Evolutionary conservation across 768 basidiomycete species (phyloP).

Genomic region (Phanerodontia chrysosporium): DNA sequence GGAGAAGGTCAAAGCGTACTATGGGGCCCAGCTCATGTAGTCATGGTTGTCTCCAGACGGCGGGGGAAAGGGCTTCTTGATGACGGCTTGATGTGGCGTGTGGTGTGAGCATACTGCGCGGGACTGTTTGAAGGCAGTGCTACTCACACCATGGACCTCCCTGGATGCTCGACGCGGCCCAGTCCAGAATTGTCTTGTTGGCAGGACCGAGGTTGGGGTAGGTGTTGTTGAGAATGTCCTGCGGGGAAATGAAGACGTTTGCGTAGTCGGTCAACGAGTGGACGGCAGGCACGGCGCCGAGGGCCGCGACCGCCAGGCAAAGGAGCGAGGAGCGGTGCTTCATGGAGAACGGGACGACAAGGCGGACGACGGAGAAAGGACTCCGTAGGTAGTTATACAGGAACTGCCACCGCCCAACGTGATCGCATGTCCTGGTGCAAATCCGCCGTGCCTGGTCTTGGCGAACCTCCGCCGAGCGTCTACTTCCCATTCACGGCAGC

Average conservation of each 20-base stretch:
- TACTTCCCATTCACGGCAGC: background rate
- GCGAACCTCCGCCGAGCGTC: background rate
- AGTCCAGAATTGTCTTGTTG: conserved; percentile 39
- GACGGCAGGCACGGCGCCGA: conserved; percentile 9
- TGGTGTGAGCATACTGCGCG: background rate
- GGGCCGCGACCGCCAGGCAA: background rate
- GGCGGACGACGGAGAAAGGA: background rate
- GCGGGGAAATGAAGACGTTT: conserved; percentile 54
- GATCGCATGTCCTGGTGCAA: background rate
- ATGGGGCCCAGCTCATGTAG: conserved; percentile 70
- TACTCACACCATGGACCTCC: conserved; percentile 52
- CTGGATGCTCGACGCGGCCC: conserved; percentile 41
- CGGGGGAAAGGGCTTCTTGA: conserved; percentile 40
- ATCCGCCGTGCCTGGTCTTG: background rate
- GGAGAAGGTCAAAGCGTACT: conserved; percentile 35
- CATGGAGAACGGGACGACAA: background rate
- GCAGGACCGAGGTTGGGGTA: conserved; percentile 44
- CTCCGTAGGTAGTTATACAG: too few species aligned
- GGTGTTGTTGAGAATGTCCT: conserved; percentile 39
- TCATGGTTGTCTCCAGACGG: conserved; percentile 55
- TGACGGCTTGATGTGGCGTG: conserved; percentile 37
- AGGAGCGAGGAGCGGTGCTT: background rate
- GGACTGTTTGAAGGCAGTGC: background rate
- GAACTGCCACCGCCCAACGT: too few species aligned
- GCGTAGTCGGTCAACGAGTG: conserved; percentile 39